phyloP scores from a whole-genome alignment of 345 rosid species.

The Gynandropsis gynandra region DNA sequence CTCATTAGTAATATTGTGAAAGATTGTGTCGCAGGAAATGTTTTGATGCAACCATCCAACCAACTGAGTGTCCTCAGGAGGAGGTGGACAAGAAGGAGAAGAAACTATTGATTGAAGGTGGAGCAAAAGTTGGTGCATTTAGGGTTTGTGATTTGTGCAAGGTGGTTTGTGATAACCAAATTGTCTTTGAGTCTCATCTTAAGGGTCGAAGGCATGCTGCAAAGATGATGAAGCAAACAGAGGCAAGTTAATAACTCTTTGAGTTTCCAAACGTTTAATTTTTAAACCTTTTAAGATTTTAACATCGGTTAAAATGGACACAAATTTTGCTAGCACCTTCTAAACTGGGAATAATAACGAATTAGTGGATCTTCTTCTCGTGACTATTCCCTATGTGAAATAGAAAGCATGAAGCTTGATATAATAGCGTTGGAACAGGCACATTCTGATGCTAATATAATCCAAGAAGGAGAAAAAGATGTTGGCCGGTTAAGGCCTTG shows the following conservation, averaged over 20 bases:
- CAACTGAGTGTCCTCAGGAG: conserved; percentile 11
- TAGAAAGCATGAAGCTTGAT: conserved; percentile 7
- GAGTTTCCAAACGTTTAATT: background rate
- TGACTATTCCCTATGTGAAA: too few relatives aligned
- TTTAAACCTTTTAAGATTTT: too few relatives aligned
- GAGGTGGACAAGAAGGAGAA: background rate
- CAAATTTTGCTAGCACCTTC: too few relatives aligned
- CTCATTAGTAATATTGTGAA: background rate
- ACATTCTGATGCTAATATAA: background rate
- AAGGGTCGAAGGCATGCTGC: conserved; percentile 2
- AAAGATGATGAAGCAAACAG: conserved; percentile 11
- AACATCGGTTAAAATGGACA: background rate
- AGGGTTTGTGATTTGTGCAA: conserved; percentile 9
- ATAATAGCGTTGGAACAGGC: background rate
- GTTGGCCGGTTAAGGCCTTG: too few relatives aligned
- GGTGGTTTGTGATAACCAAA: conserved; percentile 25
- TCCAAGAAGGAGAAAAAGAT: background rate
- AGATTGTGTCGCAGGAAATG: conserved; percentile 25
- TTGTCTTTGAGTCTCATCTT: conserved; percentile 9
- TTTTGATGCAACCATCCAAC: conserved; percentile 30
- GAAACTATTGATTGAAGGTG: conserved; percentile 1
- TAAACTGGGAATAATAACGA: too few relatives aligned
- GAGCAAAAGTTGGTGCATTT: background rate
- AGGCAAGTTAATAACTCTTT: conserved; percentile 18
- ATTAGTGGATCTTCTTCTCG: too few relatives aligned